Conservation (phyloP, 1,284 basidiomycete genomes). For the Cutaneotrichosporon dermatis region DNA sequence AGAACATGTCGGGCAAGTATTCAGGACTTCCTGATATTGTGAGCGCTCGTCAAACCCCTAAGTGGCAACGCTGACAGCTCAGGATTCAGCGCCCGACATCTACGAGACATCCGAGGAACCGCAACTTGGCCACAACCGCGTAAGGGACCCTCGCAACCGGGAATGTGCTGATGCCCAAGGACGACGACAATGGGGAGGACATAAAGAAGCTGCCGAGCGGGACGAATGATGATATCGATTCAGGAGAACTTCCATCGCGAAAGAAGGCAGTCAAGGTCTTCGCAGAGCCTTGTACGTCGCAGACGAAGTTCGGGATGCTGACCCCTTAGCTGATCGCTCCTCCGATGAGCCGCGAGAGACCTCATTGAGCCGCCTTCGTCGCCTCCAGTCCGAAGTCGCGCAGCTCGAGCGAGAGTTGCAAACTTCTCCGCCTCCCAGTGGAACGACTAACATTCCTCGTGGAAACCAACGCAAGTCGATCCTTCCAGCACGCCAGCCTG, state of each 20-base stretch:
- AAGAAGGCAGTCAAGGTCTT: not conserved
- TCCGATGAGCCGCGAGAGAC: not conserved
- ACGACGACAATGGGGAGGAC: constrained; percentile 18
- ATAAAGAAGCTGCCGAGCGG: not conserved
- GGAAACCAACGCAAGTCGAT: constrained; percentile 18
- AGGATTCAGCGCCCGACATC: constrained; percentile 87
- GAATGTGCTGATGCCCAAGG: not conserved
- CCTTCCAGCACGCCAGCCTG: constrained; percentile 23
- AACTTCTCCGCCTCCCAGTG: not conserved
- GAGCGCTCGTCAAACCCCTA: constrained; percentile 31
- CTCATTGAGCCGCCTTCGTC: constrained; percentile 42
- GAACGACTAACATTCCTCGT: too few relatives aligned
- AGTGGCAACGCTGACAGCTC: not conserved
- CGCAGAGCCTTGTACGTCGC: not conserved
- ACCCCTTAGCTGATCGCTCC: not conserved
- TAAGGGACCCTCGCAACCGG: not conserved
- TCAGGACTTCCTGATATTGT: constrained; percentile 86
- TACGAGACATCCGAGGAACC: constrained; percentile 79
- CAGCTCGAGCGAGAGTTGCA: constrained; percentile 50
- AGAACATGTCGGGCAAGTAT: constrained; percentile 60
- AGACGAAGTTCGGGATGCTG: not conserved
- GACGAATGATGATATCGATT: constrained; percentile 6
- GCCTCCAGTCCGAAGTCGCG: constrained; percentile 50
- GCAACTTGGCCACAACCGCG: constrained; percentile 8
- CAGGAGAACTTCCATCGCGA: constrained; percentile 8